Conservation (phyloP, 169 alveolate genomes). For the Amoebophrya sp. region DNA sequence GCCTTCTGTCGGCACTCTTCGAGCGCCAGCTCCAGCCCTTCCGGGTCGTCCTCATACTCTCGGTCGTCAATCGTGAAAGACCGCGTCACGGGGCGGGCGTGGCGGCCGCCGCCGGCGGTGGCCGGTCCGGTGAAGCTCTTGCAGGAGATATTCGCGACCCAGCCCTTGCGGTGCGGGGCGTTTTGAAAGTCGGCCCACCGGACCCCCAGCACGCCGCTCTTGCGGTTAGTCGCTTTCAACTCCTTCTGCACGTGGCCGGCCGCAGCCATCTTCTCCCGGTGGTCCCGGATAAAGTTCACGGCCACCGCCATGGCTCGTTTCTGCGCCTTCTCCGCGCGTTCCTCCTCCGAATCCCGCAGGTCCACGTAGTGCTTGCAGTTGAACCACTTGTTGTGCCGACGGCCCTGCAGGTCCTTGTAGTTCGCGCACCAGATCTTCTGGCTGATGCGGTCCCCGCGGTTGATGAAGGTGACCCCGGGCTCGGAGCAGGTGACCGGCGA, state of each 20-base stretch:
- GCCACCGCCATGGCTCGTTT: constrained; percentile 11
- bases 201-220: not conserved
- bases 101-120: not conserved
- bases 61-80: not conserved
- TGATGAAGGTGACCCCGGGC: not conserved
- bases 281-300: not conserved
- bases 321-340: not conserved
- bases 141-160: not conserved
- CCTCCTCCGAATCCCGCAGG: not conserved
- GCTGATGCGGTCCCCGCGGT: not conserved
- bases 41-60: not conserved
- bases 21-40: not conserved
- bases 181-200: not conserved
- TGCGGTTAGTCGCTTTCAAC: not conserved
- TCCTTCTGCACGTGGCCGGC: not conserved
- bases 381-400: constrained; percentile 4
- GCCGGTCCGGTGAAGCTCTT: not conserved
- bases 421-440: not conserved
- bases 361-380: constrained; percentile 22
- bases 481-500: not conserved
- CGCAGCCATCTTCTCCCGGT: not conserved
- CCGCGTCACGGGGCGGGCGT: not conserved
- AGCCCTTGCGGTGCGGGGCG: not conserved
- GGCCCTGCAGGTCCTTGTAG: not conserved
- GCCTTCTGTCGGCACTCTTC: not conserved